Evolutionary conservation across 2,329 filamentous ascomycete genomes (phyloP).

Genomic region (Dactylonectria macrodidyma): DNA sequence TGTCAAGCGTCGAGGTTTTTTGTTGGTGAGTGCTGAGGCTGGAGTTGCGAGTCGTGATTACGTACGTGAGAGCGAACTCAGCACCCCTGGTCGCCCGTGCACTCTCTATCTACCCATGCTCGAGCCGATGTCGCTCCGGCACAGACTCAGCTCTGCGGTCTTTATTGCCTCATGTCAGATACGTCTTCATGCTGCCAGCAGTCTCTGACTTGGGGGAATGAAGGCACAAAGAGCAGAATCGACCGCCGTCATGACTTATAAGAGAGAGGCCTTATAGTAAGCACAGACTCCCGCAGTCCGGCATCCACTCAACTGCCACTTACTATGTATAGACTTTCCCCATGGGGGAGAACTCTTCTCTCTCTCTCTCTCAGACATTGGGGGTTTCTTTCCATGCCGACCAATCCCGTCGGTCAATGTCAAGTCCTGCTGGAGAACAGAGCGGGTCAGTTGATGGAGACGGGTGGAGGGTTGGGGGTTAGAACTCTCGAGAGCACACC

Average conservation of each 20-base stretch:
- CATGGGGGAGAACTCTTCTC: neutral
- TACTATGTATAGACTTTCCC: too few species aligned
- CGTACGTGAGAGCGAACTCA: neutral
- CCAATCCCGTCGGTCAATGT: neutral
- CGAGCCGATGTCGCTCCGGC: slow-evolving; percentile 2
- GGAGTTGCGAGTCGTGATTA: neutral
- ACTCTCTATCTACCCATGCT: neutral
- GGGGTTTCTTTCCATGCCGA: neutral
- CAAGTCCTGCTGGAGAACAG: neutral
- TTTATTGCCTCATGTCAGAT: neutral
- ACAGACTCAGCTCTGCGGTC: neutral
- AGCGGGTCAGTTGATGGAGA: neutral
- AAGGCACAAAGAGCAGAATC: neutral
- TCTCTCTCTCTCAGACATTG: neutral
- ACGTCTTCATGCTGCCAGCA: neutral
- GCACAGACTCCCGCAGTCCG: neutral
- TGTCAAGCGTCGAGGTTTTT: neutral
- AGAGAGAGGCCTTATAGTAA: neutral
- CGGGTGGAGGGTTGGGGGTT: slow-evolving; percentile 7
- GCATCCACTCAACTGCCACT: neutral
- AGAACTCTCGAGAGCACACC: neutral
- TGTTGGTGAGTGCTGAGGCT: neutral
- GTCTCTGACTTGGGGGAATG: neutral
- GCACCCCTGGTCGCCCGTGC: slow-evolving; percentile 11
- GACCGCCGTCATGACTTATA: neutral